Conservation (phyloP, 2,329 filamentous ascomycete species). For the Neophaeococcomyces aloes region DNA sequence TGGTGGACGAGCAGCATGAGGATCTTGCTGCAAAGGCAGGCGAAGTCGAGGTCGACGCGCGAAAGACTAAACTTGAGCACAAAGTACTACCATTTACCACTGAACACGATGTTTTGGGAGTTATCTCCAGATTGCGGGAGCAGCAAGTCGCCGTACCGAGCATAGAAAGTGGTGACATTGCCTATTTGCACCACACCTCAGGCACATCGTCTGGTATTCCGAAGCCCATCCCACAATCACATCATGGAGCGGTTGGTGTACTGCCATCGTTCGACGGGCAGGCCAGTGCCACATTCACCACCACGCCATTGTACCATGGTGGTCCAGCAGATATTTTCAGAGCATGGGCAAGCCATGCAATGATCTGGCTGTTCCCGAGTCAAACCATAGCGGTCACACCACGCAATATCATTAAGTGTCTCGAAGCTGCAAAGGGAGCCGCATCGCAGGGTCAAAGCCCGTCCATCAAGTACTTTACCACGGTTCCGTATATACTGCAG, state of each 20-base stretch:
- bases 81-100: constrained; percentile 4
- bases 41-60: neutral
- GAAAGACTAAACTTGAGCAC: neutral
- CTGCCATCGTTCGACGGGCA: constrained; percentile 38
- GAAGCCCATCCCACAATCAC: constrained; percentile 51
- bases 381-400: constrained; percentile 47
- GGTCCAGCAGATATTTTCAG: constrained; percentile 53
- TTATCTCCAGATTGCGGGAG: neutral
- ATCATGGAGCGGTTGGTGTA: constrained; percentile 45
- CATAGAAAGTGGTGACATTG: constrained; percentile 32
- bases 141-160: neutral
- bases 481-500: constrained; percentile 50
- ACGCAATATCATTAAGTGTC: constrained; percentile 40
- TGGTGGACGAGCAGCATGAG: constrained; percentile 34
- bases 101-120: constrained; percentile 8
- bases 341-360: constrained; percentile 49
- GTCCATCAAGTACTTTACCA: constrained; percentile 48
- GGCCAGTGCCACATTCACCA: constrained; percentile 48
- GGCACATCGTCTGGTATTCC: constrained; percentile 54
- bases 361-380: constrained; percentile 54
- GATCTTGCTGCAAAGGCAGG: constrained; percentile 10
- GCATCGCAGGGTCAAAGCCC: constrained; percentile 17
- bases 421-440: constrained; percentile 27
- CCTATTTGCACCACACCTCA: constrained; percentile 54
- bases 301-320: constrained; percentile 56